Conservation (phyloP, 495 filamentous ascomycete genomes). For the Podospora didyma region DNA sequence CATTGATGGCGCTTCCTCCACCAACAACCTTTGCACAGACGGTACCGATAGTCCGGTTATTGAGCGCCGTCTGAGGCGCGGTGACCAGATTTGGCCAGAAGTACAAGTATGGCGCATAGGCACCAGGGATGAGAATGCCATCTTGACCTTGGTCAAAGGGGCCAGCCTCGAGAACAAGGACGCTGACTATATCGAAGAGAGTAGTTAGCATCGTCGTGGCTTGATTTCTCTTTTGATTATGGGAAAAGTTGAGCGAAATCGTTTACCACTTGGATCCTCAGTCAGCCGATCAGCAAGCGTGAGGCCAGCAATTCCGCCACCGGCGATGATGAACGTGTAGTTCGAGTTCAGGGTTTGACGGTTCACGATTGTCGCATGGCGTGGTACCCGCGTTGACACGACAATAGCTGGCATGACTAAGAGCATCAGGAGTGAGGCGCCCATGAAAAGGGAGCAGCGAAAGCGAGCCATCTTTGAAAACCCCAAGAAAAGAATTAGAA, state of each 20-base stretch:
- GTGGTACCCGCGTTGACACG: slow-evolving; percentile 2
- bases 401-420: no score
- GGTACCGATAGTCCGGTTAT: slow-evolving; percentile 18
- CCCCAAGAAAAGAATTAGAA: neutral
- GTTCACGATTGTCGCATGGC: slow-evolving; percentile 24
- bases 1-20: slow-evolving; percentile 41
- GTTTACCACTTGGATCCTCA: slow-evolving; percentile 38
- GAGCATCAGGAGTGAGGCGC: neutral
- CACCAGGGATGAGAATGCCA: slow-evolving; percentile 24
- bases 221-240: no score
- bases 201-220: no score
- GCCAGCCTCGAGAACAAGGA: slow-evolving; percentile 44
- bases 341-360: slow-evolving; percentile 9
- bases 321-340: slow-evolving; percentile 49
- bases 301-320: slow-evolving; percentile 46
- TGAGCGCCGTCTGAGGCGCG: slow-evolving; percentile 19
- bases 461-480: neutral
- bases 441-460: neutral
- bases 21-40: slow-evolving; percentile 34
- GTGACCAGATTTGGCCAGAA: slow-evolving; percentile 24
- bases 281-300: slow-evolving; percentile 46
- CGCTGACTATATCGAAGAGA: slow-evolving; percentile 20
- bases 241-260: no score
- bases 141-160: slow-evolving; percentile 26
- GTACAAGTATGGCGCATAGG: slow-evolving; percentile 22